These are phyloP conservation scores for Akanthomyces muscarius DNA, from an alignment of 2,329 filamentous ascomycete genomes.

Conservation along the genomic window DNA sequence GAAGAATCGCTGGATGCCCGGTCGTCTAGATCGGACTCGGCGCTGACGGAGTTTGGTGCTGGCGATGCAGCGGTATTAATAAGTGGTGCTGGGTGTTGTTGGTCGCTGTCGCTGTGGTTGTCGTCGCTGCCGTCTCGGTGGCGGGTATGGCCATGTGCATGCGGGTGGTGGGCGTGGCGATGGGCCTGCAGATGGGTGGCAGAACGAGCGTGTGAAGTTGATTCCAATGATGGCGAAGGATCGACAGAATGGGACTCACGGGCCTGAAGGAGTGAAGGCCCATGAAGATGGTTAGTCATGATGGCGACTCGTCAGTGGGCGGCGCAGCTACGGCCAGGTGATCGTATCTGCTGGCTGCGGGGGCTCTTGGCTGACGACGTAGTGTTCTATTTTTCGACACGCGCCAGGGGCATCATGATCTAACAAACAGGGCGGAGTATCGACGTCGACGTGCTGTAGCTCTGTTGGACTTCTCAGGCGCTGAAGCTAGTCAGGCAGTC, in stretches of 20 bases:
- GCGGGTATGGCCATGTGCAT: slow-evolving; percentile 21
- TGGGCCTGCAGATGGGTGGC: slow-evolving; percentile 23
- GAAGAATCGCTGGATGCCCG: slow-evolving; percentile 16
- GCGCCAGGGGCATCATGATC: slow-evolving; percentile 19
- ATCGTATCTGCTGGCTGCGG: slow-evolving; percentile 22
- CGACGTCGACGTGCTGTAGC: slow-evolving; percentile 10
- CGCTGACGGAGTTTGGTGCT: slow-evolving; percentile 25
- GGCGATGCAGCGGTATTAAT: neutral
- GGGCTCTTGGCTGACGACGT: slow-evolving; percentile 20
- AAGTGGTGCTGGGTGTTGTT: neutral
- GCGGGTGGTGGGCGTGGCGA: slow-evolving; percentile 19
- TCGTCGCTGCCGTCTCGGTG: slow-evolving; percentile 26
- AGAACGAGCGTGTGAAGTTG: slow-evolving; percentile 27
- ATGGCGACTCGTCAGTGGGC: slow-evolving; percentile 24
- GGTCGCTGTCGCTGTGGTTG: slow-evolving; percentile 16
- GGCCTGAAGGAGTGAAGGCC: slow-evolving; percentile 38
- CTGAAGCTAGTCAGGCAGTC: neutral
- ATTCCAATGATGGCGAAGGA: slow-evolving; percentile 19
- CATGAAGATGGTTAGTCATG: slow-evolving; percentile 34
- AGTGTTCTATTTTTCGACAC: slow-evolving; percentile 21
- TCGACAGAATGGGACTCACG: slow-evolving; percentile 21
- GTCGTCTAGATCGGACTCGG: slow-evolving; percentile 20
- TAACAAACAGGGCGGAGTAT: slow-evolving; percentile 15
- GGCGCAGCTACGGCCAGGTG: slow-evolving; percentile 14
- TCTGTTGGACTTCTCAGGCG: neutral